Evolutionary conservation across 192 early-diverging fungal genomes (phyloP), one percentile per base, ranked within the genome.

Genomic region (Podila epicladia): DNA sequence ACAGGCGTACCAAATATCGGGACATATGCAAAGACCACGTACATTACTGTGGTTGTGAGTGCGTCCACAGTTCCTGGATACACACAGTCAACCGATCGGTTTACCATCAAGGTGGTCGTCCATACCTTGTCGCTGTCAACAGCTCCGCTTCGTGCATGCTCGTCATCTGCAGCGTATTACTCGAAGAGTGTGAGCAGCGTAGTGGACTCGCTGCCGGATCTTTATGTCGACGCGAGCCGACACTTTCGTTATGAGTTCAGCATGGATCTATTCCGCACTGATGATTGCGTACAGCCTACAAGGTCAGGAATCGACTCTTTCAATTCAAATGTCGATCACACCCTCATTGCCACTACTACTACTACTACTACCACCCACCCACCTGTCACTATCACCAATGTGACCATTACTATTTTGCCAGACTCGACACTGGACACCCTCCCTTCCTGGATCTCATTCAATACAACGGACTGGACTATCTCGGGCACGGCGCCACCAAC

Each of bases 51-150:
- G 19, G 24, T 28, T 19, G 28, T 69, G 22, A 32, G 33, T 9
- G 67, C 67, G 20, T 59, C 67, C 57, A 48, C 67, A 28, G 67
- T 69, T 12, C 67, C 67, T 13, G 58, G 67, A 9, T 59, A 29
- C 22, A 60, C 28, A 1, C 67, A 69, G 7, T 57, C 67, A n/a
- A 69, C 67, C 20, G 57, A 60, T 60, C 67, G 38, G 26, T 45
- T 69, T 28, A 69, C 67, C 0, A 69, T 69, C 58, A 57, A 60
- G 58, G 35, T 69, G 28, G 26, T 31, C 6, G 58, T 48, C 5
- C 67, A 69, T 17, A 53, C 67, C 1, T 33, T 69, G 6, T 24
- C 32, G 5, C 67, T 69, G 9, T 58, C 67, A 5, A 69, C 67
- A 2, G 58, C 37, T 3, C 38, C 67, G 31, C 6, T 45, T 5